Evolutionary conservation across 2,329 filamentous ascomycete species (phyloP).

Genomic region (Botrytis squamosa): DNA sequence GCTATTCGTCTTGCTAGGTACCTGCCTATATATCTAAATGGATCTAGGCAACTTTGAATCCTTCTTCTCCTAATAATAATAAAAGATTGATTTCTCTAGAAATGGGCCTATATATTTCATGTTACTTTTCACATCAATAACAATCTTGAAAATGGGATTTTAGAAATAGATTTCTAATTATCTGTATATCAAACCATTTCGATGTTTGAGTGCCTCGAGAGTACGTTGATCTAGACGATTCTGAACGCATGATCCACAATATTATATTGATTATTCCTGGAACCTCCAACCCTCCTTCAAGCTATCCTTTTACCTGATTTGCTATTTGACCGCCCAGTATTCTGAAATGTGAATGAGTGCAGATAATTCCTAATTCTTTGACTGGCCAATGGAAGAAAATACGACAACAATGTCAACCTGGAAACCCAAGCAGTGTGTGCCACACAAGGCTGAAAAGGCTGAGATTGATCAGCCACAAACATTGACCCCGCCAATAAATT

Average conservation of each 20-base stretch:
- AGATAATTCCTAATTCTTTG: background rate
- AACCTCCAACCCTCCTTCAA: background rate
- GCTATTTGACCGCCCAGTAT: no score
- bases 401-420: no score
- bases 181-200: background rate
- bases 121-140: background rate
- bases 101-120: background rate
- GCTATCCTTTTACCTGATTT: background rate
- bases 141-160: background rate
- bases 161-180: background rate
- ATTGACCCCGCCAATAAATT: constrained; percentile 1
- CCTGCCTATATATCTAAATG: background rate
- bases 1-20: background rate
- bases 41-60: background rate
- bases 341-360: background rate
- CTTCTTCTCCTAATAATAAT: background rate
- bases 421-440: background rate
- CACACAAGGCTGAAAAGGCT: constrained; percentile 6
- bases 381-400: background rate
- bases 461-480: background rate
- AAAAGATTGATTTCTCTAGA: background rate
- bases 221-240: background rate
- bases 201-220: background rate
- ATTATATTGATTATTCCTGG: background rate
- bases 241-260: background rate